Evolutionary conservation across 768 basidiomycete species (phyloP).

Genomic region (Pulveroboletus ravenelii): DNA sequence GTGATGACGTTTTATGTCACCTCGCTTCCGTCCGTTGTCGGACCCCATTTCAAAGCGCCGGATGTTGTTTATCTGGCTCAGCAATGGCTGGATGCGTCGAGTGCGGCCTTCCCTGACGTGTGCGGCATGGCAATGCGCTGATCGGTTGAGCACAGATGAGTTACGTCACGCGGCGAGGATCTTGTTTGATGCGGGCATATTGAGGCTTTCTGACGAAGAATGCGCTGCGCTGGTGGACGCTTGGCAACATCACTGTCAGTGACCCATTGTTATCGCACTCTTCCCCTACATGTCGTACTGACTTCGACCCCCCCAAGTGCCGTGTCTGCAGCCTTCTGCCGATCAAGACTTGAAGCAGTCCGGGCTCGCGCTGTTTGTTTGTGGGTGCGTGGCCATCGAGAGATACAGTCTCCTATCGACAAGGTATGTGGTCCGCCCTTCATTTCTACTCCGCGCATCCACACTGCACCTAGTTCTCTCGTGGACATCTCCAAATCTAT

Average conservation of each 20-base stretch:
- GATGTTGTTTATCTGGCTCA: slow-evolving; percentile 68
- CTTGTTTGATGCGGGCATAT: slow-evolving; percentile 74
- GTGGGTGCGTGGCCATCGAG: slow-evolving; percentile 78
- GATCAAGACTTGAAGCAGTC: slow-evolving; percentile 55
- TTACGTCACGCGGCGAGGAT: slow-evolving; percentile 71
- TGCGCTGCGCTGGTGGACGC: slow-evolving; percentile 52
- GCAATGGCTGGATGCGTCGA: slow-evolving; percentile 70
- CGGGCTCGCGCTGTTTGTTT: slow-evolving; percentile 71
- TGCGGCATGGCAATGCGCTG: slow-evolving; percentile 2
- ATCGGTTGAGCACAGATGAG: slow-evolving; percentile 45
- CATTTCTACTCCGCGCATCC: neutral
- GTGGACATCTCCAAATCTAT: slow-evolving; percentile 85
- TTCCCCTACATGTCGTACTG: slow-evolving; percentile 2
- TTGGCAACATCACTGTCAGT: slow-evolving; percentile 62
- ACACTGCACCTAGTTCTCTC: slow-evolving; percentile 49
- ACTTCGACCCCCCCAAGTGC: slow-evolving; percentile 39
- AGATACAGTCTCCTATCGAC: slow-evolving; percentile 73
- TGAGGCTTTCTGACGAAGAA: slow-evolving; percentile 63
- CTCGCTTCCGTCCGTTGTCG: slow-evolving; percentile 59
- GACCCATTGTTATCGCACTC: neutral
- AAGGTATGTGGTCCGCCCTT: slow-evolving; percentile 40
- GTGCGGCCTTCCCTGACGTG: slow-evolving; percentile 37
- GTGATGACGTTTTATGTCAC: slow-evolving; percentile 79
- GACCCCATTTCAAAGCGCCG: slow-evolving; percentile 57
- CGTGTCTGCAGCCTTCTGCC: slow-evolving; percentile 54